These are phyloP conservation scores for Neurospora tetrasperma DNA, from an alignment of 495 filamentous ascomycete genomes.

Conservation along the genomic window DNA sequence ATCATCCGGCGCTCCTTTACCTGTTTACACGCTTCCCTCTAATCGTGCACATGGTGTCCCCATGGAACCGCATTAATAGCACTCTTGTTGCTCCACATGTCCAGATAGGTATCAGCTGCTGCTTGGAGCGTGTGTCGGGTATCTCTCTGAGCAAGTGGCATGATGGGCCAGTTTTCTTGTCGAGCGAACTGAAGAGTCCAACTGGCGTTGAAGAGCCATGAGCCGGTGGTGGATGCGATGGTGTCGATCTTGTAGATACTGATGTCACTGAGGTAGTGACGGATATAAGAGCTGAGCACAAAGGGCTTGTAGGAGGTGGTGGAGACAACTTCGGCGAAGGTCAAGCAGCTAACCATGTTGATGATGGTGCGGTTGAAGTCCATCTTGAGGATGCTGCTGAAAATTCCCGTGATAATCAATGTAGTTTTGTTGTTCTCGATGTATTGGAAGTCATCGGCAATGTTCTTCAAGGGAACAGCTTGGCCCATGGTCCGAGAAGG, in stretches of 20 bases:
- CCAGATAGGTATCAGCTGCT: slow-evolving; percentile 32
- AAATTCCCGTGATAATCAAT: slow-evolving; percentile 16
- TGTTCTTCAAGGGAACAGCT: background rate
- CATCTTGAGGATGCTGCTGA: slow-evolving; percentile 21
- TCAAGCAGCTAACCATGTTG: slow-evolving; percentile 24
- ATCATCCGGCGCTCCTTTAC: slow-evolving; percentile 23
- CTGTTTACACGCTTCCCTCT: slow-evolving; percentile 32
- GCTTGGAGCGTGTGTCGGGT: slow-evolving; percentile 20
- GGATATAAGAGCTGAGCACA: slow-evolving; percentile 35
- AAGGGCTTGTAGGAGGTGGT: slow-evolving; percentile 22
- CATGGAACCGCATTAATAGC: slow-evolving; percentile 28
- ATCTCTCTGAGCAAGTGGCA: slow-evolving; percentile 21
- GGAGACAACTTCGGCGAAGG: slow-evolving; percentile 30
- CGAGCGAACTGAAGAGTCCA: slow-evolving; percentile 26
- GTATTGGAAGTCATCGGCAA: slow-evolving; percentile 12
- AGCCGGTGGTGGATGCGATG: slow-evolving; percentile 27
- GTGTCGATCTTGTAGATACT: slow-evolving; percentile 27
- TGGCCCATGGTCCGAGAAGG: background rate
- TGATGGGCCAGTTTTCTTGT: slow-evolving; percentile 28
- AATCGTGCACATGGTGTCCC: slow-evolving; percentile 29
- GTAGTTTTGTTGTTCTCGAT: slow-evolving; percentile 22
- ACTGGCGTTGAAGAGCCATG: slow-evolving; percentile 34
- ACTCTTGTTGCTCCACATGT: slow-evolving; percentile 28
- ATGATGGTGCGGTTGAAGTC: slow-evolving; percentile 24
- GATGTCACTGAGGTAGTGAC: slow-evolving; percentile 17